Conservation (phyloP, 2,329 filamentous ascomycete genomes). For the Claviceps quebecensis region DNA sequence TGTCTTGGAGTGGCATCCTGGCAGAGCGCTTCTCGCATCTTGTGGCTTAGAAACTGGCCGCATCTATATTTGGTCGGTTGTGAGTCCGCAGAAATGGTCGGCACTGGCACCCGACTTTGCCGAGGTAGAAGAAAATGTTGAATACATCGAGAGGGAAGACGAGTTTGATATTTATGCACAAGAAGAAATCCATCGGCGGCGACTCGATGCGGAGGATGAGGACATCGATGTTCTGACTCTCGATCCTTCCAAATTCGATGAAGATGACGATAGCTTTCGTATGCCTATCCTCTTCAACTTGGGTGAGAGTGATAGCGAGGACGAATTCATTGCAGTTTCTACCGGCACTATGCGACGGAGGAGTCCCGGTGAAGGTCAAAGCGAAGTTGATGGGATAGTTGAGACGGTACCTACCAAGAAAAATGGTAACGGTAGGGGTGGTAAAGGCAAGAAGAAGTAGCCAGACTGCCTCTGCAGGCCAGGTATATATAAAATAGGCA, state of each 20-base stretch:
- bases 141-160: conserved; percentile 90
- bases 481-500: neutral
- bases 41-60: conserved; percentile 86
- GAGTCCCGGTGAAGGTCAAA: conserved; percentile 61
- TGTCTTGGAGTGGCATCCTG: conserved; percentile 94
- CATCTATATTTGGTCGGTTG: conserved; percentile 92
- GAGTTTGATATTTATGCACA: conserved; percentile 96
- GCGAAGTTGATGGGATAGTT: conserved; percentile 42
- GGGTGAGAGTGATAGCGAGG: conserved; percentile 87
- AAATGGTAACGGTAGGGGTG: conserved; percentile 18
- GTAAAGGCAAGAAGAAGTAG: conserved; percentile 28
- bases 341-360: conserved; percentile 77
- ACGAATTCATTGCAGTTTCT: conserved; percentile 59
- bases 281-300: conserved; percentile 93
- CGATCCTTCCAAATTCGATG: conserved; percentile 49
- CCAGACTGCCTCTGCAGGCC: neutral
- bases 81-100: conserved; percentile 93
- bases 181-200: conserved; percentile 83
- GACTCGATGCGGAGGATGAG: conserved; percentile 85
- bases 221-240: conserved; percentile 79
- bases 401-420: conserved; percentile 26
- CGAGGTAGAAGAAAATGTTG: conserved; percentile 95
- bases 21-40: conserved; percentile 72
- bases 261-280: conserved; percentile 52
- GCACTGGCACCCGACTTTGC: conserved; percentile 92